Evolutionary conservation across 139 green algal genomes (phyloP).

Genomic region (Tetraselmis striata): DNA sequence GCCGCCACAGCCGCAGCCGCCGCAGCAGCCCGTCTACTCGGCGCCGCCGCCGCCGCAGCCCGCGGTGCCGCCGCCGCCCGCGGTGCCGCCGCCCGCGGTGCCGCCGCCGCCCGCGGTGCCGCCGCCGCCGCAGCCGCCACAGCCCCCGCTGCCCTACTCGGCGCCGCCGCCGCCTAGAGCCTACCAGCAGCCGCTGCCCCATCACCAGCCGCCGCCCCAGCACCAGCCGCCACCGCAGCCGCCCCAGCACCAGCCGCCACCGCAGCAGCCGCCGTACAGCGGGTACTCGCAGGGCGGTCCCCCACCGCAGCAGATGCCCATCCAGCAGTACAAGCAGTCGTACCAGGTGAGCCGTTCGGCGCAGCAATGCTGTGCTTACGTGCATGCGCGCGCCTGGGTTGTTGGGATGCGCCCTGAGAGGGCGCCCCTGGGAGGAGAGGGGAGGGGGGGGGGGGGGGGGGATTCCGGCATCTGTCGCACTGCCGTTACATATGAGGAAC

Average conservation of each 20-base stretch:
- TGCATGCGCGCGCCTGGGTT: no score
- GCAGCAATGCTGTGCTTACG: no score
- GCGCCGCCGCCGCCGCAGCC: constrained; percentile 15
- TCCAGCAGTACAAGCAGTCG: constrained; percentile 6
- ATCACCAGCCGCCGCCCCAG: constrained; percentile 2
- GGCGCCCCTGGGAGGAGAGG: no score
- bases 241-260: background rate
- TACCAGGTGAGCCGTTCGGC: background rate
- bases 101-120: no score
- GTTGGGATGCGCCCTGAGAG: no score
- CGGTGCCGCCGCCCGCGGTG: background rate
- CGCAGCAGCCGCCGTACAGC: constrained; percentile 5
- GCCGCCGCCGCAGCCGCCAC: no score
- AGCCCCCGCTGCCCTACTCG: background rate
- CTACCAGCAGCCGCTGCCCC: constrained; percentile 3
- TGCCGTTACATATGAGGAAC: no score
- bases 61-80: background rate
- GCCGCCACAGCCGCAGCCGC: constrained; percentile 12
- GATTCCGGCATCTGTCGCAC: no score
- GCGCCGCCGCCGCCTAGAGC: background rate
- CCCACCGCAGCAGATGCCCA: background rate
- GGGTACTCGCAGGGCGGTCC: background rate
- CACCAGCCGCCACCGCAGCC: background rate
- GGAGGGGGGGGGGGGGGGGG: no score
- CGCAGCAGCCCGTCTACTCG: no score